Conservation (phyloP, 1,284 basidiomycete species). For the Puccinia hordei region DNA sequence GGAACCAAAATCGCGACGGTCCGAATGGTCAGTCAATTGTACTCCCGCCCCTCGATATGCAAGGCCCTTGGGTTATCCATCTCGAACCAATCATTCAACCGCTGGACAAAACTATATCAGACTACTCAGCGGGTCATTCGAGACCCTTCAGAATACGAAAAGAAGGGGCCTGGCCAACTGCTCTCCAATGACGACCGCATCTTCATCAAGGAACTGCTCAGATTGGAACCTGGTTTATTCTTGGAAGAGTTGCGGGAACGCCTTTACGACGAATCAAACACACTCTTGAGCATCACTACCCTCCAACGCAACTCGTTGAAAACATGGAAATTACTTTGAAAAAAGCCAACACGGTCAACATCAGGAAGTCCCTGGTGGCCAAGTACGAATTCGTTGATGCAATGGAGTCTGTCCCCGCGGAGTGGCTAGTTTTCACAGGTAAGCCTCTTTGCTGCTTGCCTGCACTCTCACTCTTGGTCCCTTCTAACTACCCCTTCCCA, state of each 20-base stretch:
- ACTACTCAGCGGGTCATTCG: background rate
- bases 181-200: background rate
- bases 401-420: background rate
- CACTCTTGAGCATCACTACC: background rate
- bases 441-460: too few relatives aligned
- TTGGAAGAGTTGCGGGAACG: background rate
- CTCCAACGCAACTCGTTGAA: background rate
- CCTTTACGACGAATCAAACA: background rate
- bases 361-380: background rate
- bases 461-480: background rate
- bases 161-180: background rate
- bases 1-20: background rate
- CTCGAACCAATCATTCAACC: background rate
- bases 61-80: background rate
- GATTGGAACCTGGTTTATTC: background rate
- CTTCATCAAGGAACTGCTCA: background rate
- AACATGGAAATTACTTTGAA: background rate
- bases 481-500: background rate
- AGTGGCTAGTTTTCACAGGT: background rate
- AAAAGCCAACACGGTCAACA: conserved; percentile 8
- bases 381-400: background rate
- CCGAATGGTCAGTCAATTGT: background rate
- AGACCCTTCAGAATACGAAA: background rate
- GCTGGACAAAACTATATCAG: background rate
- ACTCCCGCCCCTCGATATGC: background rate